Evolutionary conservation across 2,329 filamentous ascomycete species (phyloP), one percentile per base, ranked within the genome.

Genomic region (Fusarium papillatum): DNA sequence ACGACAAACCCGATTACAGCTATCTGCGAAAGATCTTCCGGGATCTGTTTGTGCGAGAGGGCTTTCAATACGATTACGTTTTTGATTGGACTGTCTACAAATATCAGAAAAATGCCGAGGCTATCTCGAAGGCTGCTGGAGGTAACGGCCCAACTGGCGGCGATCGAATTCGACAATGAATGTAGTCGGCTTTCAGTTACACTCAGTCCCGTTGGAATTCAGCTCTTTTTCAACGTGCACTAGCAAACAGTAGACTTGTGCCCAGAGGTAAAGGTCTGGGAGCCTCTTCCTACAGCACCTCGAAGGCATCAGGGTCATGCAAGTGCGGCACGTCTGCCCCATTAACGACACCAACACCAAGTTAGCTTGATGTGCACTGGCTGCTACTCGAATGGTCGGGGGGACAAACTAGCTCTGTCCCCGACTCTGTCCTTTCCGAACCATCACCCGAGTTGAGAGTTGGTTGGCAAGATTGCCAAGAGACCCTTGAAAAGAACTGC

Each of bases 21-120:
- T 99, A 99, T 88, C 94, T 99, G 70, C 95, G 97, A 87, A 98
- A 99, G 93, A 98, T 99, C 88, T 99, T 99, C 95, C 95, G 97
- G 76, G 97, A 99, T 84, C 93, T 99, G 71, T 99, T 99, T 83
- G 97, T 99, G 79, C 95, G 97, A 75, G 97, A 98, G 87, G 97
- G 96, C 69, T 99, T 98, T 93, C 97, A 99, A 88, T 98, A 99
- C 86, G 97, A 99, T 87, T 98, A 99, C 81, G 97, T 99, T 80
- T 99, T 99, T 82, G 97, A 99, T 88, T 99, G 97, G 97, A 99
- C 97, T 72, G 97, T 98, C 82, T 98, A 98, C 92, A 98, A 98
- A 90, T 98, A 98, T 90, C 96, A 98, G 91, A 98, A 98, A 93
- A 98, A 98, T 81, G 96, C 96, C 66, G 95, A 97, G 88, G 95